Percentiles rank a stretch among this genome's conserved stretches.
Conservation (phyloP, 768 basidiomycete genomes). For the Dendrothele bispora region DNA sequence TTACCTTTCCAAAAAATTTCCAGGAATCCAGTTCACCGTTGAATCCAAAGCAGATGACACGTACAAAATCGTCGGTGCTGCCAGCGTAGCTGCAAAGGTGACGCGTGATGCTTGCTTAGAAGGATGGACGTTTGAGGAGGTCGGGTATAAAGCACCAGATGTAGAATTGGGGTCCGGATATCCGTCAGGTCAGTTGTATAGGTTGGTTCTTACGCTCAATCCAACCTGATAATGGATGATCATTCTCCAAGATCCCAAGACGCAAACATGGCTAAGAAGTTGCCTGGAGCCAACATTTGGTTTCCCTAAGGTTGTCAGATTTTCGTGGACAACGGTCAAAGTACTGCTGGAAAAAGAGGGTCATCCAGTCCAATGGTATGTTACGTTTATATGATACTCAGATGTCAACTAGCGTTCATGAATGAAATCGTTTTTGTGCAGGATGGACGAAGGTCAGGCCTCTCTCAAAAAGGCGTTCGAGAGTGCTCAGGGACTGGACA, state of each 20-base stretch:
- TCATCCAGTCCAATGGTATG: conserved; percentile 79
- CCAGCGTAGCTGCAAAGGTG: conserved; percentile 97
- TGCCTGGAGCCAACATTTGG: conserved; percentile 89
- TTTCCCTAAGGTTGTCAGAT: conserved; percentile 85
- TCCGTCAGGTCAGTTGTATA: conserved; percentile 71
- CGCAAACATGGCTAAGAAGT: conserved; percentile 79
- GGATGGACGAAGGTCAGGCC: conserved; percentile 85
- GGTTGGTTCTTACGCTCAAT: neutral
- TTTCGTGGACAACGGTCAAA: conserved; percentile 95
- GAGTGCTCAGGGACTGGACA: conserved; percentile 67
- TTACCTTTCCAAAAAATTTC: conserved; percentile 79
- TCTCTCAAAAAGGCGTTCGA: conserved; percentile 77
- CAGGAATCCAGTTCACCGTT: conserved; percentile 85
- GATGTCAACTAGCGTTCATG: neutral
- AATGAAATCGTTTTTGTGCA: conserved; percentile 29
- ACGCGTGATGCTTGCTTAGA: conserved; percentile 91
- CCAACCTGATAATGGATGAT: neutral
- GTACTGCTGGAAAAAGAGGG: conserved; percentile 79
- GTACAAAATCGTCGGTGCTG: conserved; percentile 96
- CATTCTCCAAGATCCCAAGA: conserved; percentile 74
- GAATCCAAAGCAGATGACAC: conserved; percentile 92
- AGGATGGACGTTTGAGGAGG: conserved; percentile 79
- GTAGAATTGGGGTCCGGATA: conserved; percentile 78
- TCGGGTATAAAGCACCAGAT: conserved; percentile 29
- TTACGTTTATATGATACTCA: neutral